Base-by-base conservation (phyloP, 768 basidiomycete genomes). In the Suillus clintonianus region DNA sequence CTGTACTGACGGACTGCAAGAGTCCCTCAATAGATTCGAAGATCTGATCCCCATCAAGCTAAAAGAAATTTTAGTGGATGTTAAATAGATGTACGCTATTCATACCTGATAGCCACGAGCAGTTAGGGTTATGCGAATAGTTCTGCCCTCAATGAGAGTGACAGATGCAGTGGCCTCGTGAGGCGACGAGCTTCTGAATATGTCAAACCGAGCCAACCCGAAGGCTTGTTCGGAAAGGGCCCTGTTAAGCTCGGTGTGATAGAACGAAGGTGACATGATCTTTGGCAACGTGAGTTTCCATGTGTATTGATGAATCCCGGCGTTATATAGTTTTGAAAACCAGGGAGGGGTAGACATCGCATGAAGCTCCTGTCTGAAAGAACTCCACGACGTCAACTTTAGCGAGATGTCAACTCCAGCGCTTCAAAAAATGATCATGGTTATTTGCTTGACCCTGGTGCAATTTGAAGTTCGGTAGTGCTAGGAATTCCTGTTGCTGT, bases 11-110 rank as follows among this genome's bases (percentile, higher is more conserved):
- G 17, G 81, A 77, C 57, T 79, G 78, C 39, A 92, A 78, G 32
- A 91, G 78, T 36, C 78, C 79, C 56, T 90, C 90, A 22, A 90
- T 69, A 22, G 82, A 83, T 73, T 92, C 90, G 62, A 83, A 86
- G 10, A 74, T 73, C 62, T 67, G 64, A 51, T 74, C 71, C 37
- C 34, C 69, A 45, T 73, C 71, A 39, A 69, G 37, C 76, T 74
- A 60, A 57, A 63, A 62, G 60, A 59, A 67, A 54, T 14, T 39
- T 62, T 56, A 68, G 65, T 47, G 39, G 64, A 27, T 57, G 57
- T 64, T 61, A 22, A 45, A 17, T 13, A 59, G 19, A 37, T 45
- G 22, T 22, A 55, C 55, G 48, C 22, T 22, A 55, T 30, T 24
- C 77, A 71, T 69, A 88, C 89, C 72, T 76, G 81, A 70, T 86